Evolutionary conservation across 257 asterid species (phyloP).

Genomic region (Ocimum tenuiflorum): DNA sequence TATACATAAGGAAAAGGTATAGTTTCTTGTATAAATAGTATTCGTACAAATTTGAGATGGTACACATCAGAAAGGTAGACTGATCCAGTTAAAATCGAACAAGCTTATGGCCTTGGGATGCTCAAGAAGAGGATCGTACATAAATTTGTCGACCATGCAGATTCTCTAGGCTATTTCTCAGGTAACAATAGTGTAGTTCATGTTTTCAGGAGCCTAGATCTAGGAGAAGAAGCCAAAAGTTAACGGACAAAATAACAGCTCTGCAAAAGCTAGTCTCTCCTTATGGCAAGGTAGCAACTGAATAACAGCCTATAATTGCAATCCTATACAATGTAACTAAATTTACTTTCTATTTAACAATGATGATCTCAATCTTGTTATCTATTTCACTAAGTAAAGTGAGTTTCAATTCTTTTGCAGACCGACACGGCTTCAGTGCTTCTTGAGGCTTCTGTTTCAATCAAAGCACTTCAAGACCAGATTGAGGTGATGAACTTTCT

Average conservation of each 20-base stretch:
- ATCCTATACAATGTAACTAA: neutral
- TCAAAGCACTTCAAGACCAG: constrained; percentile 47
- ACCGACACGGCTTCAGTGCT: constrained; percentile 64
- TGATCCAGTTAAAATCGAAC: neutral
- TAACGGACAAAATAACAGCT: constrained; percentile 50
- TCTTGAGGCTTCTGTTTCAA: constrained; percentile 45
- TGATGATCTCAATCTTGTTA: neutral
- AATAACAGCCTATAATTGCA: neutral
- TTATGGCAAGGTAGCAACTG: constrained; percentile 47
- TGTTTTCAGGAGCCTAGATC: constrained; percentile 5
- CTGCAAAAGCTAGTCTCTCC: constrained; percentile 68
- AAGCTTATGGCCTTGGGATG: neutral
- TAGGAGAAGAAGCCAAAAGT: constrained; percentile 47
- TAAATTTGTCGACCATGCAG: neutral
- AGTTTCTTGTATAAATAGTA: neutral
- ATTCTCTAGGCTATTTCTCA: neutral
- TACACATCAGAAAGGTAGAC: neutral
- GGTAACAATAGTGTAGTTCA: neutral
- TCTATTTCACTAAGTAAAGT: neutral
- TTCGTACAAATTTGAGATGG: neutral
- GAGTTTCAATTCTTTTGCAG: constrained; percentile 27
- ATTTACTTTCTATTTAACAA: neutral
- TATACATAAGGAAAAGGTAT: constrained; percentile 4
- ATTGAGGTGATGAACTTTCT: constrained; percentile 35
- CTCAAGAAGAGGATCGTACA: neutral